Conservation (phyloP, 2,329 filamentous ascomycete species). For the Leptographium procerum region DNA sequence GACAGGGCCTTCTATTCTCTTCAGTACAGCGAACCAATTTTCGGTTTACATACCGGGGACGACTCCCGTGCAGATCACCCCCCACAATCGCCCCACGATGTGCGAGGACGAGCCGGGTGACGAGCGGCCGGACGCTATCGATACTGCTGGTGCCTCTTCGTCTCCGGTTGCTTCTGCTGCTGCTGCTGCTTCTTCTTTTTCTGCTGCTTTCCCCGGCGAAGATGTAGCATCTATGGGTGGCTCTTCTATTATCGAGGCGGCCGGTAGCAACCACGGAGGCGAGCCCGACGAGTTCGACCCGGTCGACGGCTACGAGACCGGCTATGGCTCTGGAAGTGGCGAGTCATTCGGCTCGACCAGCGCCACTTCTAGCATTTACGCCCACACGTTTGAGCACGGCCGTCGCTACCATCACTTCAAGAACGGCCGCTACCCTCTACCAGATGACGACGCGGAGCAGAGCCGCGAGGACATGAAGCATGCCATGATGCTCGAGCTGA, state of each 20-base stretch:
- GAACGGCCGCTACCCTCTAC: constrained; percentile 18
- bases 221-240: too few species aligned
- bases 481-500: constrained; percentile 33
- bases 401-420: constrained; percentile 20
- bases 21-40: too few species aligned
- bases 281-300: constrained; percentile 14
- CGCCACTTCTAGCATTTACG: constrained; percentile 17
- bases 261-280: constrained; percentile 7
- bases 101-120: neutral
- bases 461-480: constrained; percentile 34
- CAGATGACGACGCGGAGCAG: constrained; percentile 34
- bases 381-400: constrained; percentile 21
- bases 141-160: neutral
- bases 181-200: too few species aligned
- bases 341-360: constrained; percentile 10
- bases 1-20: too few species aligned
- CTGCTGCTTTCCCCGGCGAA: neutral
- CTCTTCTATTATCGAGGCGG: constrained; percentile 12
- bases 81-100: neutral
- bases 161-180: too few species aligned
- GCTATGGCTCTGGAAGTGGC: constrained; percentile 13
- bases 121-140: neutral
- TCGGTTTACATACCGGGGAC: too few species aligned
- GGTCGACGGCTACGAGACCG: constrained; percentile 13
- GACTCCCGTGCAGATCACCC: too few species aligned